Conservation (phyloP, 768 basidiomycete genomes). For the Russula foetens region DNA sequence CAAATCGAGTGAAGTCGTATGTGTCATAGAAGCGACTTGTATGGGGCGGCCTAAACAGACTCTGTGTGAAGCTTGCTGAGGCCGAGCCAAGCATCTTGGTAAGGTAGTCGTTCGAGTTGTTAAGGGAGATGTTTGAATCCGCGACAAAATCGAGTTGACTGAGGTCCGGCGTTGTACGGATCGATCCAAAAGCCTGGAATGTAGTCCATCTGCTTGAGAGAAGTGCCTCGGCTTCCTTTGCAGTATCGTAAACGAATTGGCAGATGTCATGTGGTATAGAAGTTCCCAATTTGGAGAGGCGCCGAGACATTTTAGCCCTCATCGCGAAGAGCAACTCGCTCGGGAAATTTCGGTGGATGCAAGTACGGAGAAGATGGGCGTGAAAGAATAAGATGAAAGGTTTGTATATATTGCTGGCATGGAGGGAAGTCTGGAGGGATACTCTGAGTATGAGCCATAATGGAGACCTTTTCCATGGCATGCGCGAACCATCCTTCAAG, state of each 20-base stretch:
- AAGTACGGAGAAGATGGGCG: not conserved
- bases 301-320: slow-evolving; percentile 24
- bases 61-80: not conserved
- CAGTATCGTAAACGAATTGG: not conserved
- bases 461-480: slow-evolving; percentile 43
- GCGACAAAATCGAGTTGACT: not conserved
- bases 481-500: not conserved
- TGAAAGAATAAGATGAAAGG: slow-evolving; percentile 37
- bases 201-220: slow-evolving; percentile 1
- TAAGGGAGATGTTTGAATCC: slow-evolving; percentile 3
- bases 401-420: slow-evolving; percentile 32
- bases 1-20: not conserved
- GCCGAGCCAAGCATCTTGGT: not conserved
- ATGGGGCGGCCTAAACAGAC: not conserved
- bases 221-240: not conserved
- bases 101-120: not conserved
- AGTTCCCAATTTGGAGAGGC: slow-evolving; percentile 15
- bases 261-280: not conserved
- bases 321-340: slow-evolving; percentile 27
- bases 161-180: not conserved
- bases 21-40: not conserved
- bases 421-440: slow-evolving; percentile 28
- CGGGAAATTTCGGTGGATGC: slow-evolving; percentile 23
- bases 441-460: slow-evolving; percentile 45
- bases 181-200: not conserved